phyloP scores from a whole-genome alignment of 345 rosid species.

The Salix arbutifolia region DNA sequence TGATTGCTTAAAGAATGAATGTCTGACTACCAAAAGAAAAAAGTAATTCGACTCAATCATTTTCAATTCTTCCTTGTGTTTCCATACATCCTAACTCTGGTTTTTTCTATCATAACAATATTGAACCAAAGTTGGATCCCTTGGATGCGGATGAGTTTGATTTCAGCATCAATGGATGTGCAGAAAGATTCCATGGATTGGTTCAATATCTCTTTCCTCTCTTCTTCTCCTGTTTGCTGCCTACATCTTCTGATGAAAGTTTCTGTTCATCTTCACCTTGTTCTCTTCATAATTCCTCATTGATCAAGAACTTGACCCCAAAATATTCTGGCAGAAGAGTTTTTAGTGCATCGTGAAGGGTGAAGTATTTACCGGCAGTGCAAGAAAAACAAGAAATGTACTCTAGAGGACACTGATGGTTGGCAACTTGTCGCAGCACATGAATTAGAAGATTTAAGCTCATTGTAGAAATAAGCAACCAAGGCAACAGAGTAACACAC shows the following conservation, averaged over 20 bases:
- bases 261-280: slow-evolving; percentile 31
- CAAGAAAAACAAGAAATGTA: not conserved
- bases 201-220: slow-evolving; percentile 19
- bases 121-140: slow-evolving; percentile 35
- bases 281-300: slow-evolving; percentile 19
- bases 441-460: not conserved
- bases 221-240: slow-evolving; percentile 18
- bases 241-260: slow-evolving; percentile 22
- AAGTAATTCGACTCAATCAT: too few species aligned
- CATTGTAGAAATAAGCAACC: too few species aligned
- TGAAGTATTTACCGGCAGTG: slow-evolving; percentile 63
- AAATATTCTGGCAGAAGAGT: slow-evolving; percentile 55
- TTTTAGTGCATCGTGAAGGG: slow-evolving; percentile 57
- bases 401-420: not conserved
- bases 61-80: not conserved
- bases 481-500: too few species aligned
- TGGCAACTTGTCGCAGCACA: not conserved
- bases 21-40: too few species aligned
- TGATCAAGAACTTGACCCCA: slow-evolving; percentile 10
- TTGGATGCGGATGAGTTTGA: slow-evolving; percentile 70
- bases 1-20: too few species aligned
- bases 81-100: not conserved
- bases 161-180: slow-evolving; percentile 30
- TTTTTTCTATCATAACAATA: not conserved
- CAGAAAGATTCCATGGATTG: slow-evolving; percentile 12